Evolutionary conservation across 768 basidiomycete genomes (phyloP).

Genomic region (Cystofilobasidium capitatum): DNA sequence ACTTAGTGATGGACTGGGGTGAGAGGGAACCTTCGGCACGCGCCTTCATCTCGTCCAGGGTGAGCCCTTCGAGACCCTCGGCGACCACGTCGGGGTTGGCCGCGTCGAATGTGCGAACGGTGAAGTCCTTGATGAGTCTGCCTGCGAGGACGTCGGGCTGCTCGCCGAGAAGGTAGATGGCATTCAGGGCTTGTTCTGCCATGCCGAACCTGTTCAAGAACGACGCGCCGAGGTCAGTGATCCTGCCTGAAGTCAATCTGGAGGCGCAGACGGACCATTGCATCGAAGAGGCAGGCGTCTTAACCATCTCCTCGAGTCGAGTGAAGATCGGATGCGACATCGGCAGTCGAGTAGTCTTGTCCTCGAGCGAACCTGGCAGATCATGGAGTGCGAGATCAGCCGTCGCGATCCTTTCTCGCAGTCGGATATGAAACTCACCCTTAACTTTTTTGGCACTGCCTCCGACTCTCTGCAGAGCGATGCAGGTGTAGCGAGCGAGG

Average conservation of each 20-base stretch:
- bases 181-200: constrained; percentile 93
- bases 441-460: constrained; percentile 97
- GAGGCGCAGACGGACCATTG: constrained; percentile 54
- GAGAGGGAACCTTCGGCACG: constrained; percentile 14
- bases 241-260: neutral
- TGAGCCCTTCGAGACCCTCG: constrained; percentile 17
- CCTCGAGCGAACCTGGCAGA: constrained; percentile 63
- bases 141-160: constrained; percentile 80
- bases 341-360: constrained; percentile 72
- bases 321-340: constrained; percentile 82
- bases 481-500: constrained; percentile 84
- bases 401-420: neutral
- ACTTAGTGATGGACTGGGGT: neutral
- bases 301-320: constrained; percentile 69
- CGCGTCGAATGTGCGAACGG: constrained; percentile 53
- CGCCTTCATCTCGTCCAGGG: neutral
- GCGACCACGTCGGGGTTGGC: constrained; percentile 21
- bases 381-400: neutral
- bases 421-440: constrained; percentile 45
- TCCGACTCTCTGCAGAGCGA: constrained; percentile 81
- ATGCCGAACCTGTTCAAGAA: constrained; percentile 57
- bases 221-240: neutral
- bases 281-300: constrained; percentile 66
- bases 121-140: constrained; percentile 71
- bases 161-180: constrained; percentile 86